Evolutionary conservation across 148 eudicot genomes (phyloP), one percentile per base, ranked within the genome.

Genomic region (Fallopia convolvulus): DNA sequence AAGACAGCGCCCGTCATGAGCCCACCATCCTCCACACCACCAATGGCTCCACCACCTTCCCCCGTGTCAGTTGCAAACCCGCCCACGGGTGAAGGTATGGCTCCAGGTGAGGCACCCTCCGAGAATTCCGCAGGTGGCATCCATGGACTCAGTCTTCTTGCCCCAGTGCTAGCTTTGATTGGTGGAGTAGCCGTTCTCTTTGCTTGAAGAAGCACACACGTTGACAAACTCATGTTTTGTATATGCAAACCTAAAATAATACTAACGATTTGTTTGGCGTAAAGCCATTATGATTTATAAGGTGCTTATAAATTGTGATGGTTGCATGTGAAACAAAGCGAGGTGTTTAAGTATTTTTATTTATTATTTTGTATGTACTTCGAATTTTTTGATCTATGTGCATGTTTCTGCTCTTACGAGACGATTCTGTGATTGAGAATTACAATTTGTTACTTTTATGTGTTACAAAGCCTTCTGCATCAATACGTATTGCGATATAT

Each of bases 21-120:
- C 42, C 55, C 79, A 20, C 75, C 84, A 12, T 23, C 73, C 56
- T 23, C 73, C 56, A 12, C 49, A 6, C 8, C 46, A 1, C 77
- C 83, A 11, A 75, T 73, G 13, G 36, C 56, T 23, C 46, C 72
- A n/a, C 53, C 53, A 2, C 87, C 18, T 81, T 84, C n/a, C 1
- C 74, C 75, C 47, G 2, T 44, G 71, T 77, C 77, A 52, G 23
- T 83, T 13, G 83, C 90, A 18, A 2, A 74, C 70, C 70, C 80
- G 20, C 72, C 72, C 20, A 30, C 20, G 4, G 20, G 14, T 68
- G 46, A 36, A 36, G 46, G 46, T 74, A 66, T 50, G 74, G 4
- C 52, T 0, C 79, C 79, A 1, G 36, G 47, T 6, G 79, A 46
- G 53, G 53, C 79, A 12, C 81, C 84, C 13, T 46, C 44, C 1